Conservation (phyloP, 139 green algal species). For the Micractinium conductrix region DNA sequence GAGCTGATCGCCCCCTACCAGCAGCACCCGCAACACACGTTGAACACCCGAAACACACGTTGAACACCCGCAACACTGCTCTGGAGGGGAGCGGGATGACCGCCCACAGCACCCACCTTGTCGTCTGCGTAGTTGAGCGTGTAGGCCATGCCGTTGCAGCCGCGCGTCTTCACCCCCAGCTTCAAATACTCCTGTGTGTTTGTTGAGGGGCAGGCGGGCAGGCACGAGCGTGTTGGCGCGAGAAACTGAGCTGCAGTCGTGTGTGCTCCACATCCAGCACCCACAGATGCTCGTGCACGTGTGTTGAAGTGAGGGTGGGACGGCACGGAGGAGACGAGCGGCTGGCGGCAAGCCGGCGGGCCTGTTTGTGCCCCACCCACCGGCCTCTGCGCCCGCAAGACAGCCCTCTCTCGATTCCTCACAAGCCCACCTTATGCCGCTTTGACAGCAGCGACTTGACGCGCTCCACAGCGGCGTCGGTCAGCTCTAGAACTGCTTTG, state of each 20-base stretch:
- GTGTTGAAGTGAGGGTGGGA: too few species aligned
- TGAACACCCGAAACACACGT: too few species aligned
- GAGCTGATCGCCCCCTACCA: too few species aligned
- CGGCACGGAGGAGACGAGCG: too few species aligned
- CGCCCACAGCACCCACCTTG: background rate
- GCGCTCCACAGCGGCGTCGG: slow-evolving; percentile 81
- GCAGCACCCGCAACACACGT: too few species aligned
- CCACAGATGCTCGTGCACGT: too few species aligned
- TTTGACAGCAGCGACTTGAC: slow-evolving; percentile 79
- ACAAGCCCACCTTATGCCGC: slow-evolving; percentile 84
- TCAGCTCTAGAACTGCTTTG: slow-evolving; percentile 89
- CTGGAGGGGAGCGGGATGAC: too few species aligned
- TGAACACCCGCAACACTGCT: too few species aligned
- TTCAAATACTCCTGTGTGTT: slow-evolving; percentile 85
- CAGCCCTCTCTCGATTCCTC: background rate
- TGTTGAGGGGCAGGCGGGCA: background rate
- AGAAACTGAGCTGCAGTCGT: background rate
- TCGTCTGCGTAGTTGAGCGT: slow-evolving; percentile 96
- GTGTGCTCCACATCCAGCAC: too few species aligned
- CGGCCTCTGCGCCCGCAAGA: too few species aligned
- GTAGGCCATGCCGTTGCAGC: slow-evolving; percentile 98
- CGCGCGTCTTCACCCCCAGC: slow-evolving; percentile 91
- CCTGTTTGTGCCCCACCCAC: too few species aligned
- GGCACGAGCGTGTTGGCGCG: background rate
- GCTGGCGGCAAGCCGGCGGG: too few species aligned